Evolutionary conservation across 179 eudicot species (phyloP), one percentile per base, ranked within the genome.

Genomic region (Kewa caespitosa): DNA sequence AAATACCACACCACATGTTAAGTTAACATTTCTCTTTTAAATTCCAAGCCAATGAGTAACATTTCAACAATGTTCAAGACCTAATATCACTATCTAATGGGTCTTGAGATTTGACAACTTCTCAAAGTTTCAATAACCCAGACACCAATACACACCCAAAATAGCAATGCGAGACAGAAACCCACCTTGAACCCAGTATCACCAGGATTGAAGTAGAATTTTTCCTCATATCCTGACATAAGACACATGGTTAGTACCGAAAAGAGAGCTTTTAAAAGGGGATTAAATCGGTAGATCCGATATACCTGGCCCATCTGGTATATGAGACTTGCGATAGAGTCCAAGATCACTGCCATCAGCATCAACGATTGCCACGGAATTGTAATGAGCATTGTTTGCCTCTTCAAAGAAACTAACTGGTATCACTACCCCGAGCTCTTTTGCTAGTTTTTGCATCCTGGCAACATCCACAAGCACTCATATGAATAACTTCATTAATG

Each of bases 351-450:
- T 82, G 8, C 99, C 99, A 81, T 95, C 98, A 81, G 98, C 97
- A 84, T 95, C 99, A 80, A 95, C 84, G 75, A 95, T 82, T 34
- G 90, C 99, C 64, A 93, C 78, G 9, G 99, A 93, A 80, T 95
- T 95, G 81, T 90, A 95, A 83, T 86, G 98, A 67, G 98, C 98
- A 82, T 93, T 95, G 80, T 93, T 95, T 78, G 98, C 99, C 84
- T 90, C 94, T 86, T 95, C 99, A 81, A 95, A 93, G 81, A 95
- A 95, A 79, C 99, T 95, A 63, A 95, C 96, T 37, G 99, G 99
- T 77, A 95, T 87, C 36, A 95, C 99, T 57, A 95, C 96, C 67
- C 97, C 98, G 72, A 95, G 78, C 82, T 95, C 99, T 83, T 90
- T 89, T 52, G 98, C 97, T 31, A 95, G 89, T 62, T 85, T 87